These are phyloP conservation scores for Pleurozium schreberi DNA, from an alignment of 225 moss, liverwort and hornwort species.

Conservation along the genomic window DNA sequence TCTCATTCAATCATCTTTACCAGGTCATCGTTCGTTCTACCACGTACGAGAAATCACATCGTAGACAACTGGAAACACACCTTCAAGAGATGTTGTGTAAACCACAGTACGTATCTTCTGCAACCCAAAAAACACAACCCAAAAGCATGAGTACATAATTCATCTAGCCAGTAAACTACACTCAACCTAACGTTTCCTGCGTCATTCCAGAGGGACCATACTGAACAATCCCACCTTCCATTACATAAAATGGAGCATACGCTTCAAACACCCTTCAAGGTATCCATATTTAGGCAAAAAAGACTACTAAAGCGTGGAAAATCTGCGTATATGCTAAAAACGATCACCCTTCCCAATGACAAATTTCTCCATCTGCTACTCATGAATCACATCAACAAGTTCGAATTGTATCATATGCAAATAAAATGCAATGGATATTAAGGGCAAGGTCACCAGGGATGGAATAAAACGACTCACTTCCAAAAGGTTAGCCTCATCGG, in stretches of 20 bases:
- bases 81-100: constrained; percentile 26
- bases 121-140: background rate
- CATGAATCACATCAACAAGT: background rate
- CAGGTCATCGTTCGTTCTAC: background rate
- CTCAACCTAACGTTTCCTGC: background rate
- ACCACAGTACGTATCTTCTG: constrained; percentile 30
- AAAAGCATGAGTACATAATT: background rate
- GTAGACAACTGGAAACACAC: constrained; percentile 4
- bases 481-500: constrained; percentile 50
- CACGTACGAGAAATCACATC: background rate
- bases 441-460: background rate
- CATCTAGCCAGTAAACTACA: background rate
- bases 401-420: background rate
- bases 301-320: background rate
- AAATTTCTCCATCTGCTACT: background rate
- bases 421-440: background rate
- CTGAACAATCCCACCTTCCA: background rate
- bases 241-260: background rate
- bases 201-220: background rate
- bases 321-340: background rate
- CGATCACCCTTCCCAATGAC: background rate
- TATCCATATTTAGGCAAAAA: background rate
- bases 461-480: constrained; percentile 36
- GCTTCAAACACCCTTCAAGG: background rate
- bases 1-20: background rate